phyloP scores from a whole-genome alignment of 2,329 filamentous ascomycete species.

The Plenodomus biglobosus region DNA sequence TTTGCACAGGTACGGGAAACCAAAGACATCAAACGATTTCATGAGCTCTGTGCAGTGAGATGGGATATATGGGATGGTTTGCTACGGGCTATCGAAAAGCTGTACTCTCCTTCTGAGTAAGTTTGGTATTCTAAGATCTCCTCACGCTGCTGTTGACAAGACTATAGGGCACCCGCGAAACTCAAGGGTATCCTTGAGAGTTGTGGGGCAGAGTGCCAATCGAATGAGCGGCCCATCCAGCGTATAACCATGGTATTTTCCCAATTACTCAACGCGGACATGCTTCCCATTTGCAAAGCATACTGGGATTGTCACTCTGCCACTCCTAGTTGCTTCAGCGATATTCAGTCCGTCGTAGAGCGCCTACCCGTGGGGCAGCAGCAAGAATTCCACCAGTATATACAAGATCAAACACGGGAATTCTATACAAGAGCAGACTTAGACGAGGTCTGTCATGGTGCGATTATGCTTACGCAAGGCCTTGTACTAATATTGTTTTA shows the following conservation, averaged over 20 bases:
- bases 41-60: conserved; percentile 12
- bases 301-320: not conserved
- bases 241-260: not conserved
- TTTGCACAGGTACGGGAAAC: not conserved
- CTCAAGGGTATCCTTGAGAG: not conserved
- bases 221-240: not conserved
- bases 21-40: conserved; percentile 5
- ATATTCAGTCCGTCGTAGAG: not conserved
- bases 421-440: not conserved
- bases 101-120: conserved; percentile 14
- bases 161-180: not conserved
- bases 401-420: not conserved
- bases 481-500: not conserved
- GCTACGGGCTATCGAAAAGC: conserved; percentile 9
- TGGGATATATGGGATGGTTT: conserved; percentile 22
- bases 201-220: not conserved
- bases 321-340: not conserved
- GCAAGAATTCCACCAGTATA: not conserved
- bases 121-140: not conserved
- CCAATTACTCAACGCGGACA: not conserved
- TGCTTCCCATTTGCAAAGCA: not conserved
- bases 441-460: not conserved
- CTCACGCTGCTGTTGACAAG: not conserved
- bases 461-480: not conserved
- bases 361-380: not conserved